Base-by-base conservation (phyloP, 352 stramenopile genomes). In the Saprolegnia diclina region DNA sequence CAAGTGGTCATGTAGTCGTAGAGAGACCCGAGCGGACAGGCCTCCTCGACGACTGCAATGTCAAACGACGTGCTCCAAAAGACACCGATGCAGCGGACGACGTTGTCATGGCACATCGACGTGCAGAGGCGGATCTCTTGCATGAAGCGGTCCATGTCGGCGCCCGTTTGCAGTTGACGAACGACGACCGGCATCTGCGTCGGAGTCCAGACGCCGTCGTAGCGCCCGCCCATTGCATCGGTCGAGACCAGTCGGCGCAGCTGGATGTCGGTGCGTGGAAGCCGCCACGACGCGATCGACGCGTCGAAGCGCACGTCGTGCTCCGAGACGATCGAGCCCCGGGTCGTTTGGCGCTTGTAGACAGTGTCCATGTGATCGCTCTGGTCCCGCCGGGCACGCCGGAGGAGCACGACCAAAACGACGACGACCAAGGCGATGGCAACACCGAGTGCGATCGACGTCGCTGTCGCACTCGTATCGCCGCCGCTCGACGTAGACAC, bases 41-140 rank as follows among this genome's bases (percentile, higher is more conserved):
- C 77, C n/a, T 83, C 74, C 64, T 75, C 79, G 22, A 79, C 75
- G 16, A 86, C 67, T 5, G 72, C 71, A 59, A 84, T 53, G 29
- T 69, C 63, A 0, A 24, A 57, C 44, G 63, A 61, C 14, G 44
- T 69, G 37, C 63, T 69, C 63, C 63, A 69, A 11, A 42, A 21
- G n/a, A 69, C 63, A 21, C 63, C 63, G 26, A 69, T 5, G 32
- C 63, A 69, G 11, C 44, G 6, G 7, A 69, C 53, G 10, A 69
- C 42, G 22, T 69, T 35, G 29, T n/a, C 16, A 62, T 69, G 48
- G 24, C 14, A 5, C 21, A 69, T 4, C 37, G n/a, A 24, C 11
- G 54, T 24, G 45, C 63, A 69, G 18, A 22, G 46, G 13, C 46
- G 45, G 9, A 61, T 52, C 50, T 69, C 63, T 21, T 48, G n/a